Conservation (phyloP, 2,329 filamentous ascomycete species). For the Fusarium sp. region DNA sequence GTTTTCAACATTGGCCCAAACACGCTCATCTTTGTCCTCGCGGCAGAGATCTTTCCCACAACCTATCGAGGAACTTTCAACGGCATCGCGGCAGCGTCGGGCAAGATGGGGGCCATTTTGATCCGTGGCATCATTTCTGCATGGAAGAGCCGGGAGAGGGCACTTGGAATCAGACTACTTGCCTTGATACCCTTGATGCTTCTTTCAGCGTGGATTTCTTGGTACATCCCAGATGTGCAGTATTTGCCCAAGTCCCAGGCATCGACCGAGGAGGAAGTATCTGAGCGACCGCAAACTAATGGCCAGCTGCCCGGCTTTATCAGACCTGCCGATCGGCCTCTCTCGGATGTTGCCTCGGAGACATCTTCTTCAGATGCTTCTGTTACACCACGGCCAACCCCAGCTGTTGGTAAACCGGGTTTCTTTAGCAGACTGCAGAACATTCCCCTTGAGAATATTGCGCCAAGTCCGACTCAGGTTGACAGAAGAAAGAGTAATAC, state of each 20-base stretch:
- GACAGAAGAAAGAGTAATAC: not conserved
- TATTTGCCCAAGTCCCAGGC: not conserved
- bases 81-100: conserved; percentile 5
- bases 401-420: not conserved
- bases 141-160: not conserved
- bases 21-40: conserved; percentile 9
- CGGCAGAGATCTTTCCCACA: conserved; percentile 4
- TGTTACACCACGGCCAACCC: not conserved
- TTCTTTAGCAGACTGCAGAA: not conserved
- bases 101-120: conserved; percentile 7
- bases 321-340: not conserved
- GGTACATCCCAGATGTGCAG: conserved; percentile 10
- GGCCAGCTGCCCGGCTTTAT: not conserved
- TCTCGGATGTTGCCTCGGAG: no score
- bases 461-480: not conserved
- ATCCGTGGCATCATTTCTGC: conserved; percentile 7
- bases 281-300: no score
- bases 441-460: conserved; percentile 7
- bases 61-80: conserved; percentile 11
- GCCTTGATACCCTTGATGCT: conserved; percentile 7
- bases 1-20: conserved; percentile 12
- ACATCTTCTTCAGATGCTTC: not conserved
- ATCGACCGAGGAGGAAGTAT: not conserved
- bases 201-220: not conserved
- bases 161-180: not conserved